Conservation (phyloP, 768 basidiomycete species). For the Podaxis sp. region DNA sequence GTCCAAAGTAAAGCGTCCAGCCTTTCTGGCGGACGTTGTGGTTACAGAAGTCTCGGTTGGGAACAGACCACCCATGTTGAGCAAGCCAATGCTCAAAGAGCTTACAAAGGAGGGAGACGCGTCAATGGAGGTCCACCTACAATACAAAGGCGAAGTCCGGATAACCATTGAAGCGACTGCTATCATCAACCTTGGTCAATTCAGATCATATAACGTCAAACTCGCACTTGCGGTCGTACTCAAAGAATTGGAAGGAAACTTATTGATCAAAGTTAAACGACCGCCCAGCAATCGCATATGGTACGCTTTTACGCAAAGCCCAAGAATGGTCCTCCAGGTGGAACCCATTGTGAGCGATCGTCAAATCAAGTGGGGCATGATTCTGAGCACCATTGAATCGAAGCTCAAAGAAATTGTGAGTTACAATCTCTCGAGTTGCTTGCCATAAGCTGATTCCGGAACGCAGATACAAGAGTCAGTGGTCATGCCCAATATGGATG, state of each 20-base stretch:
- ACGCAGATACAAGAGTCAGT: slow-evolving; percentile 87
- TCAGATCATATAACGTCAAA: slow-evolving; percentile 89
- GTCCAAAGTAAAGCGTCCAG: slow-evolving; percentile 85
- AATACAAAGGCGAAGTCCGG: slow-evolving; percentile 84
- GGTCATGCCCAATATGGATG: slow-evolving; percentile 98
- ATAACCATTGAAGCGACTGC: slow-evolving; percentile 90
- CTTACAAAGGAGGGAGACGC: slow-evolving; percentile 94
- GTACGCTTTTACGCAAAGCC: slow-evolving; percentile 92
- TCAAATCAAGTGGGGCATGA: slow-evolving; percentile 93
- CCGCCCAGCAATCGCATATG: slow-evolving; percentile 95
- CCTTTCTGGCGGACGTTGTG: slow-evolving; percentile 79
- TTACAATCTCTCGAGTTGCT: not conserved
- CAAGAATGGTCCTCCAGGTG: slow-evolving; percentile 84
- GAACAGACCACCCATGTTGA: slow-evolving; percentile 77
- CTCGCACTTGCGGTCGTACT: slow-evolving; percentile 86
- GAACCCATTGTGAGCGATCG: slow-evolving; percentile 94
- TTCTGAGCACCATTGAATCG: slow-evolving; percentile 85
- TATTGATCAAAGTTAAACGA: slow-evolving; percentile 87
- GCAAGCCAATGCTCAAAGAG: slow-evolving; percentile 98
- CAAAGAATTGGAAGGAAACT: slow-evolving; percentile 87
- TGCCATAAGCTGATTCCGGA: not conserved
- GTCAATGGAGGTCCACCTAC: slow-evolving; percentile 79
- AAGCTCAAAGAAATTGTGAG: slow-evolving; percentile 85
- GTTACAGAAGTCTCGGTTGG: slow-evolving; percentile 92
- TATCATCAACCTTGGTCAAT: slow-evolving; percentile 79